phyloP scores from a whole-genome alignment of 2,329 filamentous ascomycete genomes.

The Aspergillus costaricaensis region DNA sequence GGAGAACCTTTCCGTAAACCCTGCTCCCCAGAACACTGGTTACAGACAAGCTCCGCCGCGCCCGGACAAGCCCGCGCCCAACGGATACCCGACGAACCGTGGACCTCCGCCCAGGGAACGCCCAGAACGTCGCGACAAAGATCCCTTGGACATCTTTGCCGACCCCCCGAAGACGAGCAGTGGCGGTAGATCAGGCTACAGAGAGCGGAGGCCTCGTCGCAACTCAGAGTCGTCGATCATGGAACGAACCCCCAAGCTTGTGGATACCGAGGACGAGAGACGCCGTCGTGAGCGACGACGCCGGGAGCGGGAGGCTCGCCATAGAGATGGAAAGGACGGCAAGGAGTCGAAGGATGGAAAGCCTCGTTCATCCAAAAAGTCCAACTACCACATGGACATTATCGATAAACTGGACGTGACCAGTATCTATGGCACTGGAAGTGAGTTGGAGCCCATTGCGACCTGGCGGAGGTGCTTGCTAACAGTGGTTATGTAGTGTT shows the following conservation, averaged over 20 bases:
- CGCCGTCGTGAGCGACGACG: constrained; percentile 52
- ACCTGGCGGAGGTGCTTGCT: constrained; percentile 6
- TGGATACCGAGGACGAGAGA: constrained; percentile 53
- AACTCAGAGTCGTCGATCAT: constrained; percentile 67
- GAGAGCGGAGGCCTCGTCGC: constrained; percentile 52
- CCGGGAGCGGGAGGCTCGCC: constrained; percentile 52
- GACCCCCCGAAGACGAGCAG: constrained; percentile 40
- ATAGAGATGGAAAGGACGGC: constrained; percentile 35
- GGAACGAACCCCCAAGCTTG: constrained; percentile 51
- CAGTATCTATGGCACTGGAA: constrained; percentile 88
- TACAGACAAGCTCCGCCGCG: constrained; percentile 38
- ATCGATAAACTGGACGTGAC: constrained; percentile 97
- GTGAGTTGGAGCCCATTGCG: constrained; percentile 54
- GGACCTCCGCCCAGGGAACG: constrained; percentile 29
- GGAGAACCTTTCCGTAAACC: constrained; percentile 44
- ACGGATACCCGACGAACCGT: constrained; percentile 29
- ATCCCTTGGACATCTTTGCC: constrained; percentile 52
- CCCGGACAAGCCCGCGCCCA: constrained; percentile 34
- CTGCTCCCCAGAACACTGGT: constrained; percentile 37
- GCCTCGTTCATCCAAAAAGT: constrained; percentile 42
- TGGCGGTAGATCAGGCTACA: constrained; percentile 32
- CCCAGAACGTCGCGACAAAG: constrained; percentile 28
- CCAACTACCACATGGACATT: constrained; percentile 66
- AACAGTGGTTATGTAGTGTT: constrained; percentile 64
- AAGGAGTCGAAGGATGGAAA: constrained; percentile 40